Evolutionary conservation across 2,329 filamentous ascomycete genomes (phyloP), one percentile per base, ranked within the genome.

Genomic region (Nothophaeocryptopus gaeumannii): DNA sequence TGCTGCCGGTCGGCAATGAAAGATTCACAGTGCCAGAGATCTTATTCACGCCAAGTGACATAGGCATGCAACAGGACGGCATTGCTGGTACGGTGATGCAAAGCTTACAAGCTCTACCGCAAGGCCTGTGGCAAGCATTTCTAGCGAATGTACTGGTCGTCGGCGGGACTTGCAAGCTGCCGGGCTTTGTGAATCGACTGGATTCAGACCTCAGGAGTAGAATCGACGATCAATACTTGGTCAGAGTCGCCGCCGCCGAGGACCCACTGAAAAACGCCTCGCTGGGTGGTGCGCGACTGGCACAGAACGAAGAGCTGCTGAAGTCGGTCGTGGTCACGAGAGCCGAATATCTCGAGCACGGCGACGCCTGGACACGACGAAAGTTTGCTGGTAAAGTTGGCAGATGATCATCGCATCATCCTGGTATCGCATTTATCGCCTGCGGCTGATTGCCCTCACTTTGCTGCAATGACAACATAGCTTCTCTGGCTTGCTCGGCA

Each of bases 21-120:
- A 82, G 92, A 39, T 99, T 99, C 66, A 77, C 83, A 2, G 86
- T 96, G 0, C 92, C 93, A 0, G 93, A 99, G 67, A 77, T 97
- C 5, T 73, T 99, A 2, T 97, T 99, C 72, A 86, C 80, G 47
- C 93, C 93, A 0, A 78, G 80, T 3, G 92, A 97, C 70, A 84
- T 95, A 37, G 91, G 90, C 1, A 82, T 96, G 69, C 81, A 83
- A 39, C 88, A 95, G 62, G 83, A 86, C 0, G 93, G 93, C 0
- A 76, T 99, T 14, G 81, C 89, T 0, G 88, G 91, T 40, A 79
- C 89, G n/a, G 80, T 96, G 9, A 77, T 93, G 70, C 84, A 96
- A 67, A 88, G 85, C 10, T 71, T 99, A 11, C 78, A 81, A 8
- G 77, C 76, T 10, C 70, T 97, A 8, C 93, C 93, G 0, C 78